Percentiles rank a stretch among this genome's conserved stretches.
Evolutionary conservation across 306 rosid species (phyloP).

Genomic region (Cyamopsis tetragonoloba): DNA sequence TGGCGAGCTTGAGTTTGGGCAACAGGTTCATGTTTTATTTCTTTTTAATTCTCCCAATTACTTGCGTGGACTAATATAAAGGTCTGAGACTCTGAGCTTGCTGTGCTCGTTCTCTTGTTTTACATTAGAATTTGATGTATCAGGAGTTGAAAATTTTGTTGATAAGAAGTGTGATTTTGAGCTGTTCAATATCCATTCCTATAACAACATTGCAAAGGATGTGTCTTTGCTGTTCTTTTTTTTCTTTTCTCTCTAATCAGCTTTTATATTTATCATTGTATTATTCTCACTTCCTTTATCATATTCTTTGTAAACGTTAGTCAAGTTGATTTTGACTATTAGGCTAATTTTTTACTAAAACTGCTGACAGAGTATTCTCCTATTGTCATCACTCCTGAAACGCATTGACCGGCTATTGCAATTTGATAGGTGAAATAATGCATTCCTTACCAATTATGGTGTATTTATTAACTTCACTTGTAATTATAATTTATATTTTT

Average conservation of each 20-base stretch:
- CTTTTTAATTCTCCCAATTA: neutral
- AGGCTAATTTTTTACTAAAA: slow-evolving; percentile 29
- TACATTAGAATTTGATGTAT: neutral
- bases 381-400: slow-evolving; percentile 82
- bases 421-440: slow-evolving; percentile 74
- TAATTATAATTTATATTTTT: slow-evolving; percentile 28
- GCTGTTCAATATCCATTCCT: neutral
- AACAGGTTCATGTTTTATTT: slow-evolving; percentile 62
- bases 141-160: neutral
- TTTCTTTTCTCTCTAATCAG: too few species aligned
- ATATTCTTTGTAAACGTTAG: neutral
- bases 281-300: neutral
- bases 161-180: neutral
- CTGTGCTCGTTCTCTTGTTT: neutral
- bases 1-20: slow-evolving; percentile 94
- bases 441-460: slow-evolving; percentile 15
- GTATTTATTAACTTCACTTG: slow-evolving; percentile 26
- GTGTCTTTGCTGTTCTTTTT: neutral
- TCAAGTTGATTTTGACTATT: slow-evolving; percentile 10
- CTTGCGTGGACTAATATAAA: neutral
- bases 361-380: slow-evolving; percentile 69
- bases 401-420: slow-evolving; percentile 85
- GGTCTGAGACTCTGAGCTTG: neutral
- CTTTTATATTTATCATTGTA: neutral
- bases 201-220: neutral